Evolutionary conservation across 129 eudicot genomes (phyloP).

Genomic region (Flaveria linearis): DNA sequence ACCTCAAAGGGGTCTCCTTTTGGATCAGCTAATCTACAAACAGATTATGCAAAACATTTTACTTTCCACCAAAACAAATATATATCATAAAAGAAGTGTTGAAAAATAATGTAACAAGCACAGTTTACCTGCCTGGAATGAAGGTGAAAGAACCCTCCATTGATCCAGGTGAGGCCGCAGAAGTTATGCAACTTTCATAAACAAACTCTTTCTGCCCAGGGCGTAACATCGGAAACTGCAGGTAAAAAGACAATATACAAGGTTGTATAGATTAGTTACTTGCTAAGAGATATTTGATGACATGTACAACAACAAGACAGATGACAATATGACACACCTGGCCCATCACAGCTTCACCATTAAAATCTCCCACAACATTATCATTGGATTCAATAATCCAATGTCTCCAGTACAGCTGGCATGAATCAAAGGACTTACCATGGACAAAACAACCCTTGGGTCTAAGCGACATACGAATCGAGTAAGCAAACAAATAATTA

Average conservation of each 20-base stretch:
- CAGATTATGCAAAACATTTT: neutral
- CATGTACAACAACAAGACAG: too few relatives aligned
- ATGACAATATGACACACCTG: constrained; percentile 38
- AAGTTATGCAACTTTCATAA: constrained; percentile 68
- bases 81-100: too few relatives aligned
- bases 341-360: constrained; percentile 87
- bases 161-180: constrained; percentile 53
- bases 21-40: constrained; percentile 60
- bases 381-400: constrained; percentile 68
- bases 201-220: constrained; percentile 75
- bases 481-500: constrained; percentile 67
- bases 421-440: constrained; percentile 54
- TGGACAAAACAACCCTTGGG: constrained; percentile 70
- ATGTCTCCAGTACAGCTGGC: constrained; percentile 85
- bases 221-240: constrained; percentile 66
- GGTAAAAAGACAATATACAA: constrained; percentile 5
- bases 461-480: constrained; percentile 73
- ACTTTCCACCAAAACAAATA: neutral
- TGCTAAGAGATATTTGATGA: neutral
- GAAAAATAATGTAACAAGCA: too few relatives aligned
- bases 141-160: constrained; percentile 86
- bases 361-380: constrained; percentile 41
- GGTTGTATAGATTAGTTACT: neutral
- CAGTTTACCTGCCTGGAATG: constrained; percentile 67
- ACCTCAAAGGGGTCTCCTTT: constrained; percentile 62